Evolutionary conservation across 2,329 filamentous ascomycete species (phyloP).

Genomic region (Neofusicoccum sp.): DNA sequence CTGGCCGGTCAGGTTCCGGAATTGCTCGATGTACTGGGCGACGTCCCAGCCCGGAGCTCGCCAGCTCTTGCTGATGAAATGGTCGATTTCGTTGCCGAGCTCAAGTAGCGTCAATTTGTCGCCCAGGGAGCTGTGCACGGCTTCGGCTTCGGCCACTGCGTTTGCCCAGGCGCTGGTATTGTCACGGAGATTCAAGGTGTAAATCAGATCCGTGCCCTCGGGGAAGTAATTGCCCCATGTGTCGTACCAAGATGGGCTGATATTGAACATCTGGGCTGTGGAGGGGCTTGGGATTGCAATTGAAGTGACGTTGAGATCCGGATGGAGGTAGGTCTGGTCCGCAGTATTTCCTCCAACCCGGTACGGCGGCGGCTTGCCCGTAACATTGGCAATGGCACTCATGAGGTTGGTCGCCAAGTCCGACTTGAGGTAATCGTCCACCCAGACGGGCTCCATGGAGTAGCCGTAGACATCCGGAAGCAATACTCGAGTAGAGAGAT

Average conservation of each 20-base stretch:
- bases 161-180: constrained; percentile 10
- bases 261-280: constrained; percentile 15
- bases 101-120: constrained; percentile 13
- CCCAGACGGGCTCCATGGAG: constrained; percentile 17
- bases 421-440: constrained; percentile 17
- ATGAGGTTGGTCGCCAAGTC: constrained; percentile 14
- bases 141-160: constrained; percentile 13
- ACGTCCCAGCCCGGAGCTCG: constrained; percentile 13
- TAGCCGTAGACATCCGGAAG: constrained; percentile 15
- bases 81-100: constrained; percentile 16
- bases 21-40: constrained; percentile 13
- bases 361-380: constrained; percentile 10
- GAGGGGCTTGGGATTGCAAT: constrained; percentile 8
- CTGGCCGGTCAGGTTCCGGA: constrained; percentile 18
- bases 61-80: constrained; percentile 13
- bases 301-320: constrained; percentile 12
- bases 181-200: constrained; percentile 13
- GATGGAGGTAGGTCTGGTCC: constrained; percentile 16
- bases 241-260: constrained; percentile 16
- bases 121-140: constrained; percentile 7
- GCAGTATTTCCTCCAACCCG: constrained; percentile 16
- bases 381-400: constrained; percentile 11
- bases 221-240: constrained; percentile 17
- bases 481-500: constrained; percentile 3
- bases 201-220: constrained; percentile 10